These are phyloP conservation scores for Coemansia sp. DNA, from an alignment of 192 early-diverging fungal species.

Conservation along the genomic window DNA sequence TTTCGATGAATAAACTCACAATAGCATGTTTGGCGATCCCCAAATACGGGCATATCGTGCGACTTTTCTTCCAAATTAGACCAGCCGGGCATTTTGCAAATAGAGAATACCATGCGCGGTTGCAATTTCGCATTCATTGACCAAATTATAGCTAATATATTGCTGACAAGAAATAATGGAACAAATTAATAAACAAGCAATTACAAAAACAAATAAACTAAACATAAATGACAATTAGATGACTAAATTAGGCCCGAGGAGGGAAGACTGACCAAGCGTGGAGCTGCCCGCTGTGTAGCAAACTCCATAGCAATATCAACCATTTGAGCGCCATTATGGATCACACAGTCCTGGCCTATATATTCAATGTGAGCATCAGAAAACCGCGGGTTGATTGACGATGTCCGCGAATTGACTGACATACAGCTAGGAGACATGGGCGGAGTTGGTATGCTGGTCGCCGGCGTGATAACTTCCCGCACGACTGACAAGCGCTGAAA, in stretches of 20 bases:
- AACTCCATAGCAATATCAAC: conserved; percentile 42
- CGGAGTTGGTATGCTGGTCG: conserved; percentile 1
- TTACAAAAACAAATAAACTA: conserved; percentile 1
- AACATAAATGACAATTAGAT: not conserved
- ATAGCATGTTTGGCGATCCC: not conserved
- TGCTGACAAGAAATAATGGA: not conserved
- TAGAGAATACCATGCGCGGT: not conserved
- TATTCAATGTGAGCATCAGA: conserved; percentile 50
- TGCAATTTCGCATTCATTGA: not conserved
- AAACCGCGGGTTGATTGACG: conserved; percentile 31
- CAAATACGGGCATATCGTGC: not conserved
- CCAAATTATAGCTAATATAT: conserved; percentile 1
- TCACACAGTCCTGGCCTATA: conserved; percentile 46
- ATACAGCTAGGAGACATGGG: conserved; percentile 8
- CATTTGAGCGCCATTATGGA: conserved; percentile 44
- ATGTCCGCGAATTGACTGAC: not conserved
- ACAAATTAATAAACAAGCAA: conserved; percentile 4
- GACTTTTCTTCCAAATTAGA: not conserved
- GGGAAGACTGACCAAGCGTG: conserved; percentile 39
- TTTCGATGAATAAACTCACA: not conserved
- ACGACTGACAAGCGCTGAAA: not conserved
- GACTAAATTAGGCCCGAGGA: not conserved
- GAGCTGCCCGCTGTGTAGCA: conserved; percentile 31
- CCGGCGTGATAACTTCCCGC: not conserved
- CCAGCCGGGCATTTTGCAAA: not conserved